Base-by-base conservation (phyloP, 2,329 filamentous ascomycete species). In the Aspergillus terreus region DNA sequence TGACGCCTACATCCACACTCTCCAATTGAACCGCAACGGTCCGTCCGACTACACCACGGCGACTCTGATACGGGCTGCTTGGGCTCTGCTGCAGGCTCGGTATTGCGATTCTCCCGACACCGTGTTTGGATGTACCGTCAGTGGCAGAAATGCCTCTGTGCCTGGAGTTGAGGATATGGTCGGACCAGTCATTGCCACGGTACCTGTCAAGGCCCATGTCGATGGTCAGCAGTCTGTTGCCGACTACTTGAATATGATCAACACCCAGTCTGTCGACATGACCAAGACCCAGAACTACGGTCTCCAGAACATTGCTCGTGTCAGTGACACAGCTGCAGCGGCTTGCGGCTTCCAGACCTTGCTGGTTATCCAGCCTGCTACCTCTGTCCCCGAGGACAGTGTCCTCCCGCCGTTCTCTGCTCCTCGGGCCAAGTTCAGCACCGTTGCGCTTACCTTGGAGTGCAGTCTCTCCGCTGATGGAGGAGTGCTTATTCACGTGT, bases 251-350 rank as follows among this genome's bases (percentile, higher is more conserved):
- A 72, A 78, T 43, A 63, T 69, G 2, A 73, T 85, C 3, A 81
- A 85, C 36, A 66, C 77, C 17, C 75, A 78, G 48, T 77, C 76
- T 0, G 70, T 80, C 0, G 67, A 72, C 4, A 76, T 80, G 50
- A 82, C 83, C 2, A 77, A 81, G 0, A 78, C 82, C 58, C 80
- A 87, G 67, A 82, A 87, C 61, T 76, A 80, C 6, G 74, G 73
- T 3, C 47, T 76, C 6, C 73, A 74, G 44, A 68, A 73, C 45
- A 76, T 76, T 52, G 77, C 81, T 12, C 70, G 73, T 12, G 63
- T 82, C 11, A 79, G 78, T 54, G 67, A 75, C 1, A 66, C 70
- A 38, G 63, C 67, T 5, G 61, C 63, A 6, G 56, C 61, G 7
- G 71, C 70, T 17, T 74, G 71, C 52, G 62, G 70, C 10, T 72